Base-by-base conservation (phyloP, 2,329 filamentous ascomycete genomes). In the Didymella arachidicola region DNA sequence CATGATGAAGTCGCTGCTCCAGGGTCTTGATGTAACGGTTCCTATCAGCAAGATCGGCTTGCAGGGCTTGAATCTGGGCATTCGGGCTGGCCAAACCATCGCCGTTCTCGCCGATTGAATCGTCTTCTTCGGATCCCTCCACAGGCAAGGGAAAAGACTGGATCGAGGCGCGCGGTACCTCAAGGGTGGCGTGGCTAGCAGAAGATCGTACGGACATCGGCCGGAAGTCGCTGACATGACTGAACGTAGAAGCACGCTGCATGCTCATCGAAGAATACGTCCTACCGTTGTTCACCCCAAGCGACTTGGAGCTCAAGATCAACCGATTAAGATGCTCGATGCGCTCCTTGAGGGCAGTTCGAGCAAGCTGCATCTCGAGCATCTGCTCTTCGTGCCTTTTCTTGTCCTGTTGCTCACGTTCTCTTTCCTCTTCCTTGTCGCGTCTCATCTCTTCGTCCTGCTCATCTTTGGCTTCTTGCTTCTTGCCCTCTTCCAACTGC, bases 311-410 rank as follows among this genome's bases (percentile, higher is more conserved):
- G 75, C 92, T 96, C 59, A 99, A 81, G 64, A 99, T 98, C 48
- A 99, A 82, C 46, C 94, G 89, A 78, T 98, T 99, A 45, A 99
- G 83, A 77, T 99, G 95, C 74, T 97, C 93, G 69, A 99, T 99
- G 29, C 95, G 89, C 80, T 99, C 95, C 77, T 98, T 99, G 53
- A 99, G 81, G 0, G 95, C 95, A 0, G 95, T 99, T 41, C 95
- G 88, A 30, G 95, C 95, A 45, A 99, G 85, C 75, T 99, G 95
- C 91, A 99, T 98, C 78, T 99, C 95, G 53, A 99, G 83, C 85
- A 99, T 94, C 77, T 99, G 95, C 79, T 98, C 95, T 73, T 97
- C 93, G 67, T 97, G 95, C 38, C 93, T 87, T 66, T 92, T 86
- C 66, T 93, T 89, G 7, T 91, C 90, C 77, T 97, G 92, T 25